Evolutionary conservation across 2,329 filamentous ascomycete genomes (phyloP), one percentile per base, ranked within the genome.

Genomic region (Keithomyces neogunnii): DNA sequence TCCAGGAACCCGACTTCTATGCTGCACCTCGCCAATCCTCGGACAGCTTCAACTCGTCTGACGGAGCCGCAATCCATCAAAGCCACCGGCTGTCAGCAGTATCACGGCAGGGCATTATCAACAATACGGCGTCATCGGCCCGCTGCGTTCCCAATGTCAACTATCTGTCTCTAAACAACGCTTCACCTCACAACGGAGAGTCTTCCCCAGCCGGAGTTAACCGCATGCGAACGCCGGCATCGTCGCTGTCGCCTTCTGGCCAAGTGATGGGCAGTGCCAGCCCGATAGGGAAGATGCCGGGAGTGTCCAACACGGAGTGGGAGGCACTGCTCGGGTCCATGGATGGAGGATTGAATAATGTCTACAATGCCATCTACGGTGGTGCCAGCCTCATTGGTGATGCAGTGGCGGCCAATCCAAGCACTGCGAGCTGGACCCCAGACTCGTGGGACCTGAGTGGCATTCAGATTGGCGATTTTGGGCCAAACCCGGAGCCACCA

Each of bases 351-450:
- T 79, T 85, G 57, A 81, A 84, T 50, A 95, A 92, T 62, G 85
- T 95, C n/a, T 93, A 89, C 66, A 85, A 89, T 62, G 85, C 84
- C 40, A 89, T 89, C 51, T 90, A 90, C 58, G 87, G 86, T 38
- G 86, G 86, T 0, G 76, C 78, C 8, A 74, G 73, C 45, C 67
- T 72, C 55, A 70, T 69, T 3, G 64, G 76, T 33, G 69, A 74
- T 35, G 68, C 75, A 9, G 67, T 75, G 19, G 62, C 72, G 0
- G 70, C 68, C n/a, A 59, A 66, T 1, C 64, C 69, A 11, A 62
- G 62, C 46, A 61, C 66, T 38, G 66, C 65, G 26, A 70, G 72
- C 48, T 83, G 79, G 81, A 77, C 78, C 2, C 76, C 78, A 0
- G 78, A 82, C 53, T 69, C 75, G 2, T 83, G 80, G 75, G 77